A percentile compares a stretch with the other conserved stretches of the same genome.
Evolutionary conservation across 2,329 filamentous ascomycete genomes (phyloP).

Genomic region (Tolypocladium amazonense): DNA sequence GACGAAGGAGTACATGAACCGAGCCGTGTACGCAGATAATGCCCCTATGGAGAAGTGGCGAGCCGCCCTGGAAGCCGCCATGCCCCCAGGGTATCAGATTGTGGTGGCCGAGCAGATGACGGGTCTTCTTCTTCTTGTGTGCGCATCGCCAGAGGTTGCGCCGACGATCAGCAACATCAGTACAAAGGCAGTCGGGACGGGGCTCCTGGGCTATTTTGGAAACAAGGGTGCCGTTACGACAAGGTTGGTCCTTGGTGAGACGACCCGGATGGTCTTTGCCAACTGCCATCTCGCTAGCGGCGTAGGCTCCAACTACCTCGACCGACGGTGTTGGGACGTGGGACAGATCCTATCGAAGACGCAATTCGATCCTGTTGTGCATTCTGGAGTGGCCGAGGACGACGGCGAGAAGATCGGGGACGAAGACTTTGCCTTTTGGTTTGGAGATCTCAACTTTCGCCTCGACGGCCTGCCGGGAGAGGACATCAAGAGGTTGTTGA

Average conservation of each 20-base stretch:
- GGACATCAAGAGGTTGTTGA: conserved; percentile 76
- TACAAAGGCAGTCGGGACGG: conserved; percentile 76
- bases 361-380: conserved; percentile 63
- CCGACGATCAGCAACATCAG: conserved; percentile 72
- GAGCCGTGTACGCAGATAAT: conserved; percentile 58
- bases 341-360: conserved; percentile 66
- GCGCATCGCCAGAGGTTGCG: conserved; percentile 67
- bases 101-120: conserved; percentile 77
- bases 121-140: conserved; percentile 74
- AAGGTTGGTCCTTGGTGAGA: conserved; percentile 77
- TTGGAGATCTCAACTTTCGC: conserved; percentile 92
- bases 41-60: conserved; percentile 70
- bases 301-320: conserved; percentile 63
- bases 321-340: conserved; percentile 84
- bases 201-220: conserved; percentile 83
- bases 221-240: conserved; percentile 89
- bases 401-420: conserved; percentile 66
- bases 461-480: conserved; percentile 80
- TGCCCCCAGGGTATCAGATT: conserved; percentile 68
- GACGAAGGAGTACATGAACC: conserved; percentile 64
- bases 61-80: conserved; percentile 56
- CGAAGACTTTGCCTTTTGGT: conserved; percentile 92
- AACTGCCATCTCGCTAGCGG: conserved; percentile 90
- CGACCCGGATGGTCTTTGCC: conserved; percentile 78
- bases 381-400: conserved; percentile 54